These are phyloP conservation scores for Obba rivulosa DNA, from an alignment of 768 basidiomycete species.

Conservation along the genomic window DNA sequence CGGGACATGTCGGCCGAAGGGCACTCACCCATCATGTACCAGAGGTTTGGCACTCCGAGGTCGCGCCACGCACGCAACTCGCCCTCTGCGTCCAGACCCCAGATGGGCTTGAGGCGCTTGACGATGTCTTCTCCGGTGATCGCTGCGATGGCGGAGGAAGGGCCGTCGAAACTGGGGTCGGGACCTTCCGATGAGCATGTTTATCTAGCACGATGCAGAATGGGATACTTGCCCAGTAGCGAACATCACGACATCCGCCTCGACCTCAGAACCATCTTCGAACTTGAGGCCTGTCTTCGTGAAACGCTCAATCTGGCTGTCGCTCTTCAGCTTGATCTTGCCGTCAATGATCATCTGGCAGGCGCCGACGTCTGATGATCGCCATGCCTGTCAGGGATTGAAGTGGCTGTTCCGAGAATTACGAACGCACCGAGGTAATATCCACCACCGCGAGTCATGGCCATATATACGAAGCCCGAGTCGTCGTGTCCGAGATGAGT, in stretches of 20 bases:
- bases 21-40: constrained; percentile 53
- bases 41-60: constrained; percentile 46
- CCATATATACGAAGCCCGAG: constrained; percentile 45
- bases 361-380: constrained; percentile 58
- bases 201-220: background rate
- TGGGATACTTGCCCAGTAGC: constrained; percentile 38
- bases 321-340: constrained; percentile 67
- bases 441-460: constrained; percentile 48
- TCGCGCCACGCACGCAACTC: constrained; percentile 49
- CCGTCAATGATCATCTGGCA: constrained; percentile 60
- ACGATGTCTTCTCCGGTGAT: constrained; percentile 45
- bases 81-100: constrained; percentile 65
- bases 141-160: constrained; percentile 31
- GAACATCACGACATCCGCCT: constrained; percentile 44
- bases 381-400: no score
- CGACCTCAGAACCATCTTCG: constrained; percentile 35
- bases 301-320: constrained; percentile 30
- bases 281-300: constrained; percentile 35
- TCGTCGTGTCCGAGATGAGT: constrained; percentile 44
- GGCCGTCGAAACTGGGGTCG: constrained; percentile 38
- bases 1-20: background rate
- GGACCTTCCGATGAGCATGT: background rate
- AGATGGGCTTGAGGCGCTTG: constrained; percentile 44
- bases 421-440: constrained; percentile 57
- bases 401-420: background rate